These are phyloP conservation scores for Saccharum hybrid DNA, from an alignment of 202 grass and related monocot species.

Conservation along the genomic window DNA sequence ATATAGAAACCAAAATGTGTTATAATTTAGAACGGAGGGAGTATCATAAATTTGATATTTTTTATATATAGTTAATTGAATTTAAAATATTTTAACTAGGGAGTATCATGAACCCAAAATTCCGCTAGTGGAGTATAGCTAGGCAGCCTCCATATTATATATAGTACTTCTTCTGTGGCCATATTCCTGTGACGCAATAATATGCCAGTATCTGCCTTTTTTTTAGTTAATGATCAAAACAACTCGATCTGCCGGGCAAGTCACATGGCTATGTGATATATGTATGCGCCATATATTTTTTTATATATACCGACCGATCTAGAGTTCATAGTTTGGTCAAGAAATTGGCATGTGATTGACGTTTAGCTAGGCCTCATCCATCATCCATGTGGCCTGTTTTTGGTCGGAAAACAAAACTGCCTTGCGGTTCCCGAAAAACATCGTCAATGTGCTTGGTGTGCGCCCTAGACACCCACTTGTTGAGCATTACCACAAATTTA, in stretches of 20 bases:
- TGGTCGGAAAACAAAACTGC: neutral
- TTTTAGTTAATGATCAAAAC: slow-evolving; percentile 5
- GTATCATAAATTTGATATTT: too few relatives aligned
- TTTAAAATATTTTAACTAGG: neutral
- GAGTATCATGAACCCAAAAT: neutral
- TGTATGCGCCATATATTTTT: neutral
- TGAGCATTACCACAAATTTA: neutral
- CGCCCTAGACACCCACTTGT: neutral
- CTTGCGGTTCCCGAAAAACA: neutral
- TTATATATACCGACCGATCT: neutral
- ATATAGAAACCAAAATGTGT: neutral
- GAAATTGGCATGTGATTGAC: slow-evolving; percentile 46
- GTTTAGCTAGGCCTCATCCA: neutral
- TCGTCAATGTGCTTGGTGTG: neutral
- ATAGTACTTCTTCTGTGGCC: neutral
- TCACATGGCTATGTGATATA: slow-evolving; percentile 21
- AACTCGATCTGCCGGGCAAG: neutral
- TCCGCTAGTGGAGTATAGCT: neutral
- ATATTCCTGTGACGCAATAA: slow-evolving; percentile 14
- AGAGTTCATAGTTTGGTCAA: neutral
- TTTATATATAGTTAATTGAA: neutral
- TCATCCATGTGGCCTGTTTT: slow-evolving; percentile 17
- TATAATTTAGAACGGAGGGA: neutral
- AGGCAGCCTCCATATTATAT: neutral
- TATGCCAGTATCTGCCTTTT: neutral